Conservation (phyloP, 2,329 filamentous ascomycete genomes). For the Claviceps cyperi region DNA sequence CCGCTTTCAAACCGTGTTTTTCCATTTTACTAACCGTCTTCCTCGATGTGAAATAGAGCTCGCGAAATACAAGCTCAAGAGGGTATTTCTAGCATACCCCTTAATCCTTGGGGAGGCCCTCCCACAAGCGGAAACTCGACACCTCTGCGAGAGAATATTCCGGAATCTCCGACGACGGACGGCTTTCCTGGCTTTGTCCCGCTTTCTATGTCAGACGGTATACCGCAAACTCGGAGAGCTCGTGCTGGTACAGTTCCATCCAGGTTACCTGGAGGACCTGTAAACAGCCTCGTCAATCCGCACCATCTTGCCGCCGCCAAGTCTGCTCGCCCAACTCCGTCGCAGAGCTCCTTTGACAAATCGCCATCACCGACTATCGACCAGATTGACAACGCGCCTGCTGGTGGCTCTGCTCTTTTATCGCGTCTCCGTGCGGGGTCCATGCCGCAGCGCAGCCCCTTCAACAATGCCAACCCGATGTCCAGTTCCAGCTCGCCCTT, state of each 20-base stretch:
- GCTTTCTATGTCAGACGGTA: constrained; percentile 48
- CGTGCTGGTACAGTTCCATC: constrained; percentile 94
- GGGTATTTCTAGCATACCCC: constrained; percentile 54
- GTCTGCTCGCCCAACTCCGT: constrained; percentile 71
- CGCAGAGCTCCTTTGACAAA: constrained; percentile 68
- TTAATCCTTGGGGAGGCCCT: constrained; percentile 82
- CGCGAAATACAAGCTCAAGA: constrained; percentile 96
- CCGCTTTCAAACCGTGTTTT: background rate
- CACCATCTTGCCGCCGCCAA: constrained; percentile 53
- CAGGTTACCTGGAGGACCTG: constrained; percentile 65
- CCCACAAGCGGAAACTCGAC: constrained; percentile 94
- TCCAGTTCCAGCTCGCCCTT: constrained; percentile 53
- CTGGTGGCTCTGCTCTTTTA: constrained; percentile 55
- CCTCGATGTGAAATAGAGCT: constrained; percentile 41
- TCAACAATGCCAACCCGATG: constrained; percentile 29
- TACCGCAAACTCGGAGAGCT: constrained; percentile 61
- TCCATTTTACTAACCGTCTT: background rate
- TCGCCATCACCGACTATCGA: constrained; percentile 44
- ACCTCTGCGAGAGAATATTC: constrained; percentile 90
- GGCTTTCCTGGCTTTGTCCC: constrained; percentile 84
- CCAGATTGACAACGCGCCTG: constrained; percentile 27
- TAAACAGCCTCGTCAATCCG: constrained; percentile 42
- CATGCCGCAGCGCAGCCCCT: constrained; percentile 76
- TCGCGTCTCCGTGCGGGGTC: constrained; percentile 83
- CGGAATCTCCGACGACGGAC: constrained; percentile 90